Base-by-base conservation (phyloP, 2,329 filamentous ascomycete genomes). In the Fusarium annulatum region DNA sequence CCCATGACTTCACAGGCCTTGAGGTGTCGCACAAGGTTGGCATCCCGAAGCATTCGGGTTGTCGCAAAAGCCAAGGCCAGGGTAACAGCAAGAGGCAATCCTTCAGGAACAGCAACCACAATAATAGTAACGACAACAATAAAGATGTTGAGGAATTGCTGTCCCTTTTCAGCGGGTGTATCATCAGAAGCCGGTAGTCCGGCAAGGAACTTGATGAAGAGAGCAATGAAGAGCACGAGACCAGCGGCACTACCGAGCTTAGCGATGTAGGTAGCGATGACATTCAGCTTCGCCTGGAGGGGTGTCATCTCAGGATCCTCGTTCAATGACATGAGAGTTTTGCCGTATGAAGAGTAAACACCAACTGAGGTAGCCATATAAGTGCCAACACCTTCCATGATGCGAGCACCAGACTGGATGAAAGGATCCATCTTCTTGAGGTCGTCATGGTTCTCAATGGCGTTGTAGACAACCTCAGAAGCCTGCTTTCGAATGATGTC, bases 141-240 rank as follows among this genome's bases (percentile, higher is more conserved):
- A 76, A 95, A 90, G 67, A 94, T 94, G 67, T 92, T 88, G 74
- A 94, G 86, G 77, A 94, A 94, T 59, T 89, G 87, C 78, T 96
- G 93, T 14, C 93, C 95, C 84, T 97, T 97, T 60, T 90, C 81
- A 6, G 93, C 91, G 7, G 94, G 87, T 0, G 87, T 87, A 4
- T 83, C 83, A 7, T 79, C 72, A 65, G 89, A 86, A 23, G 71
- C 72, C 81, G 86, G 85, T 7, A 97, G 87, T 18, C 89, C 84
- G 53, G 91, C 94, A 15, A 96, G 85, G 79, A 97, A 98, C 77
- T 94, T 89, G 84, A 97, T 95, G 78, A 97, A 90, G 19, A 97
- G 87, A 51, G 97, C 92, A 52, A 96, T 87, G 83, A 98, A 97
- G 52, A 97, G 86, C 14, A 94, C 84, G 19, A 96, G 85, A 73